Evolutionary conservation across 305 asterid genomes (phyloP), one percentile per base, ranked within the genome.

Genomic region (Fraxinus latifolia): DNA sequence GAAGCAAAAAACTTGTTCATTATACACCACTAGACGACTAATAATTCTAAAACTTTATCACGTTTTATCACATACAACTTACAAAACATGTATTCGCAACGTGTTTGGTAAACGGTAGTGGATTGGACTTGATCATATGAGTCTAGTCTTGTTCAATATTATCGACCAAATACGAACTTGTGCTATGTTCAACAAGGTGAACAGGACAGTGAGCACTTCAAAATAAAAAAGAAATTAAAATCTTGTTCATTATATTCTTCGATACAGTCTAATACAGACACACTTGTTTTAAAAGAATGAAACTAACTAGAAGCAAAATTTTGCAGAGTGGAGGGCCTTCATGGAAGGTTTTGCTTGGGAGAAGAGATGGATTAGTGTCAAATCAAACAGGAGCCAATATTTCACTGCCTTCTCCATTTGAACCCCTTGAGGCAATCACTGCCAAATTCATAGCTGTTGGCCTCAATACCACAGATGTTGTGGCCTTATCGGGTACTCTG

Each of bases 261-360:
- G 4, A 3, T 50, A 50, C 0, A 50, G 2, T 50, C 7, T 50
- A 53, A 17, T 17, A 62, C 4, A 1, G 34, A 11, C 1, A 11
- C 34, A 19, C 29, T 60, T 60, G 14, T 60, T 9, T 19, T 19
- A 19, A 1, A 60, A 60, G n/a, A 62, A 62, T 3, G 72, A 7
- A 7, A 62, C 33, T 62, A 53, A 53, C 17, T 53, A 53, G 65
- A 53, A 53, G 25, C 12, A 9, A 3, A 62, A 23, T n/a, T 7
- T 53, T 76, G 67, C 86, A 94, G 97, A 92, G 95, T 85, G 98
- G 98, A 83, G 98, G 98, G 23, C 95, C 91, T 65, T 60, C 87
- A 3, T 94, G 98, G 98, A 87, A 67, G 77, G 97, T 93, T 33
- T 79, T 84, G 37, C 83, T 93, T 37, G 98, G 98, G 29, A 90